Evolutionary conservation across 495 filamentous ascomycete species (phyloP).

Genomic region (Xylaria longipes): DNA sequence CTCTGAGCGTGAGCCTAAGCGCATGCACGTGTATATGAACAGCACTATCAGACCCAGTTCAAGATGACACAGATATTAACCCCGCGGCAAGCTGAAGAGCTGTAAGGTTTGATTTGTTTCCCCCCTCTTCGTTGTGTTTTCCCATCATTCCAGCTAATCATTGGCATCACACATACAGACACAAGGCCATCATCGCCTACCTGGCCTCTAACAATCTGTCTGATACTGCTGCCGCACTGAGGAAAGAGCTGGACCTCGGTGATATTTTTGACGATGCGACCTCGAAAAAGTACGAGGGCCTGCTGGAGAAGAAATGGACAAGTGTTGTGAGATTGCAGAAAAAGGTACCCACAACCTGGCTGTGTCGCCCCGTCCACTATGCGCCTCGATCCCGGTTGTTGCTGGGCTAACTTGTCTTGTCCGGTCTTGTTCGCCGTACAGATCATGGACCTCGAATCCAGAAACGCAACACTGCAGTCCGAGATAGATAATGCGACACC

Average conservation of each 20-base stretch:
- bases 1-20: conserved; percentile 17
- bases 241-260: conserved; percentile 68
- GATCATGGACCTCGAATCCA: conserved; percentile 94
- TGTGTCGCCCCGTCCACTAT: conserved; percentile 3
- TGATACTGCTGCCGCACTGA: conserved; percentile 70
- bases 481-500: conserved; percentile 89
- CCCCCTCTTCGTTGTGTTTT: neutral
- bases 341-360: conserved; percentile 61
- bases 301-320: conserved; percentile 97
- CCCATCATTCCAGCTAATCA: neutral
- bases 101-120: conserved; percentile 60
- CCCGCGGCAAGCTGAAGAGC: conserved; percentile 82
- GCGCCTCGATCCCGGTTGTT: conserved; percentile 5
- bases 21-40: conserved; percentile 13
- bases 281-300: conserved; percentile 84
- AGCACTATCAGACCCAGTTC: neutral
- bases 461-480: conserved; percentile 70
- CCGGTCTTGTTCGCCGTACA: conserved; percentile 45
- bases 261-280: conserved; percentile 76
- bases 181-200: conserved; percentile 91
- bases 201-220: conserved; percentile 72
- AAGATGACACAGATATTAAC: conserved; percentile 80
- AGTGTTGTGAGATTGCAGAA: conserved; percentile 89
- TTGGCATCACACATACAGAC: conserved; percentile 50
- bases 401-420: conserved; percentile 14